Conservation (phyloP, 495 filamentous ascomycete genomes). For the Schizothecium vesticola region DNA sequence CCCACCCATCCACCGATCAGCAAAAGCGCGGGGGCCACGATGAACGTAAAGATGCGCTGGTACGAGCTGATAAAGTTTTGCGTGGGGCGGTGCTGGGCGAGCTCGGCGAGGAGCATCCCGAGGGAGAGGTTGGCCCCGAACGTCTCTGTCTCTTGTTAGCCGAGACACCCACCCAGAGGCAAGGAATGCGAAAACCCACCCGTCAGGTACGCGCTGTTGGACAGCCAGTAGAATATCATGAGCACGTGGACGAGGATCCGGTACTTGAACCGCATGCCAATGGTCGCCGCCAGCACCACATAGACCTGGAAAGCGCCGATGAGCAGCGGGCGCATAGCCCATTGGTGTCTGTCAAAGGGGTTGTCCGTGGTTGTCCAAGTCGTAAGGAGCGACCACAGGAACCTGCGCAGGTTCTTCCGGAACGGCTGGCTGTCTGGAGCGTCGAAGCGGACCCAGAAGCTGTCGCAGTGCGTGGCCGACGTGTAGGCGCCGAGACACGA, state of each 20-base stretch:
- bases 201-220: conserved; percentile 34
- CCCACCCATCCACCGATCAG: conserved; percentile 49
- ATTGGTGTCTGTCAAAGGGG: conserved; percentile 59
- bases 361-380: conserved; percentile 57
- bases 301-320: conserved; percentile 60
- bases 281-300: conserved; percentile 49
- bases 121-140: conserved; percentile 57
- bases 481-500: conserved; percentile 55
- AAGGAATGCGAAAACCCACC: conserved; percentile 16
- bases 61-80: conserved; percentile 46
- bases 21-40: conserved; percentile 43
- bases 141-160: conserved; percentile 36
- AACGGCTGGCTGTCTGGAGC: conserved; percentile 36
- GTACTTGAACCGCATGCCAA: conserved; percentile 53
- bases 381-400: conserved; percentile 45
- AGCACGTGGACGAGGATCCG: conserved; percentile 48
- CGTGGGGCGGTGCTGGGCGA: conserved; percentile 49
- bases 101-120: conserved; percentile 57
- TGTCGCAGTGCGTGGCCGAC: conserved; percentile 49
- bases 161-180: too few species aligned
- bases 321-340: conserved; percentile 58
- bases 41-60: conserved; percentile 39
- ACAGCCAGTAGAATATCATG: conserved; percentile 49
- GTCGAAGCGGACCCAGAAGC: conserved; percentile 55
- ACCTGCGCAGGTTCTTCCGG: conserved; percentile 25